These are phyloP conservation scores for Fusarium mangiferae DNA, from an alignment of 2,329 filamentous ascomycete species.

Conservation along the genomic window DNA sequence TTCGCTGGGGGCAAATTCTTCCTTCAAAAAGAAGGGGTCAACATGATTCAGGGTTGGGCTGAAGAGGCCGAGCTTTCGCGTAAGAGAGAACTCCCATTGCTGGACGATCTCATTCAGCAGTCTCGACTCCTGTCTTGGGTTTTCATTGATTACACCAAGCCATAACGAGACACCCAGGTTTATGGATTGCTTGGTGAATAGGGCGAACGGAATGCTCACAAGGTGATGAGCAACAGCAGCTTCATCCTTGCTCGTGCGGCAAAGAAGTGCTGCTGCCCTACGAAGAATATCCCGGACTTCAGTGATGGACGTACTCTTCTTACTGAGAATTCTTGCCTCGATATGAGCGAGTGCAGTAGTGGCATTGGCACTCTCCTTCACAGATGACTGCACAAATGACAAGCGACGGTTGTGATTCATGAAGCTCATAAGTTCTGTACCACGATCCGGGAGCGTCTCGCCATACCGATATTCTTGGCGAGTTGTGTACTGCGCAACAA, in stretches of 20 bases:
- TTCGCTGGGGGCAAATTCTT: conserved; percentile 94
- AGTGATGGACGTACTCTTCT: conserved; percentile 74
- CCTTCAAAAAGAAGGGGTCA: conserved; percentile 90
- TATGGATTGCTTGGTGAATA: conserved; percentile 95
- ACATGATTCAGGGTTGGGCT: conserved; percentile 75
- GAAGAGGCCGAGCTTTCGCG: conserved; percentile 83
- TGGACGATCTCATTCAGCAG: conserved; percentile 88
- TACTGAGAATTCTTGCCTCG: conserved; percentile 74
- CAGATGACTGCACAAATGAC: conserved; percentile 62
- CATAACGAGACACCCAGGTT: conserved; percentile 95
- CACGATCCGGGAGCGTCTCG: conserved; percentile 76
- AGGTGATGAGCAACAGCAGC: conserved; percentile 85
- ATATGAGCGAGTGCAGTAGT: conserved; percentile 77
- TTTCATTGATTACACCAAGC: conserved; percentile 97
- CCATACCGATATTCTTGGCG: conserved; percentile 95
- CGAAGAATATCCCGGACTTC: conserved; percentile 86
- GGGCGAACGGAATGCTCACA: conserved; percentile 89
- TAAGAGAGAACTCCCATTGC: conserved; percentile 88
- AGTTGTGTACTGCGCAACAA: conserved; percentile 96
- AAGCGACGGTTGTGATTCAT: conserved; percentile 65
- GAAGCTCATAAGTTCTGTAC: conserved; percentile 71
- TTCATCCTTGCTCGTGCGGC: conserved; percentile 78
- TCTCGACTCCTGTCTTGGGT: conserved; percentile 85
- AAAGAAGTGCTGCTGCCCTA: conserved; percentile 86
- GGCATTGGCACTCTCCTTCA: conserved; percentile 66